Evolutionary conservation across 2,329 filamentous ascomycete genomes (phyloP).

Genomic region (Achaetomium macrosporum): DNA sequence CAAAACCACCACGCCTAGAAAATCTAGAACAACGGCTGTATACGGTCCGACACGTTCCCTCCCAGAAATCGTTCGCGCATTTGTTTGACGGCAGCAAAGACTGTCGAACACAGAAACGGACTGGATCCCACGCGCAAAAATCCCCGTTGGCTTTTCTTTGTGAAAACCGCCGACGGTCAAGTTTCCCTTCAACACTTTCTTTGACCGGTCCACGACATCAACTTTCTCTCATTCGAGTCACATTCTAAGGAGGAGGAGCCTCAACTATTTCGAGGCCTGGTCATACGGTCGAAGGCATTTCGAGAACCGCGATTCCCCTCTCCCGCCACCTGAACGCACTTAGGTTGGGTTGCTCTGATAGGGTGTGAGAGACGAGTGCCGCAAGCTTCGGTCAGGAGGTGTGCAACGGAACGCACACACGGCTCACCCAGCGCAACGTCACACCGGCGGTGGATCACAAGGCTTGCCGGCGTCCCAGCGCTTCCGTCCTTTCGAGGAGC

Average conservation of each 20-base stretch:
- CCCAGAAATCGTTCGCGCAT: constrained; percentile 2
- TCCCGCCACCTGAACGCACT: constrained; percentile 8
- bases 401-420: constrained; percentile 7
- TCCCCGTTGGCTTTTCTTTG: constrained; percentile 2
- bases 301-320: neutral
- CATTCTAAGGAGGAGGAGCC: neutral
- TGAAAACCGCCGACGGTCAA: neutral
- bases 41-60: constrained; percentile 12
- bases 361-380: constrained; percentile 1
- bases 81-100: neutral
- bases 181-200: constrained; percentile 8
- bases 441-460: constrained; percentile 15
- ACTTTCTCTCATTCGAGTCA: neutral
- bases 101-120: constrained; percentile 5
- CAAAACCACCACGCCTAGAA: constrained; percentile 3
- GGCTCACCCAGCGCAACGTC: constrained; percentile 17
- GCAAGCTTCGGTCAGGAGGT: constrained; percentile 9
- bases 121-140: constrained; percentile 14
- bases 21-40: constrained; percentile 6
- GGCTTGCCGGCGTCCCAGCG: constrained; percentile 4
- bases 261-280: neutral
- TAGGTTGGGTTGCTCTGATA: constrained; percentile 10
- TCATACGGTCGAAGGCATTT: neutral
- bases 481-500: neutral
- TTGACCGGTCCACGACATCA: neutral